Conservation (phyloP, 768 basidiomycete species). For the Podaxis pistillaris region DNA sequence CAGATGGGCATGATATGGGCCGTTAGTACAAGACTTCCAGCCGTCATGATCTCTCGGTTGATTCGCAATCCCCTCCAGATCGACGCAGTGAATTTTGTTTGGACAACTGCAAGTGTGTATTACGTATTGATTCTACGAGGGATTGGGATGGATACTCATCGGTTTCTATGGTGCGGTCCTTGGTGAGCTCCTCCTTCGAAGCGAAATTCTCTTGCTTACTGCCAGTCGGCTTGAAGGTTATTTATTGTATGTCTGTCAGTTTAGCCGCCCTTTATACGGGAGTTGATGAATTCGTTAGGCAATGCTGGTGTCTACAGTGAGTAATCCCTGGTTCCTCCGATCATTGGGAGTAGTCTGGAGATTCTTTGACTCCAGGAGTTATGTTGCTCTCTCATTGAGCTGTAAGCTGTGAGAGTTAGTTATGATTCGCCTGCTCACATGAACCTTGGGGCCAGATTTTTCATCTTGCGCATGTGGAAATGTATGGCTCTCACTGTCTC, state of each 20-base stretch:
- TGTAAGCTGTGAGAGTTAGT: neutral
- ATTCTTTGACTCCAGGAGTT: neutral
- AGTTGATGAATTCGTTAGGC: neutral
- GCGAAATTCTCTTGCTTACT: neutral
- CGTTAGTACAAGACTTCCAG: neutral
- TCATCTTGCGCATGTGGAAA: constrained; percentile 6
- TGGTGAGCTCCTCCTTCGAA: neutral
- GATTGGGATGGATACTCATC: neutral
- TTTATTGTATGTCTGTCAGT: neutral
- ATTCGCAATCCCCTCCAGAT: neutral
- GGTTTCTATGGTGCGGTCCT: neutral
- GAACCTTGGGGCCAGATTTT: neutral
- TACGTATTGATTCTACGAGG: constrained; percentile 1
- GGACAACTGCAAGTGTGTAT: neutral
- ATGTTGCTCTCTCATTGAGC: neutral
- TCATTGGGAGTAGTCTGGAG: neutral
- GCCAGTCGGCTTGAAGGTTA: neutral
- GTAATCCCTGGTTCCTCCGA: neutral
- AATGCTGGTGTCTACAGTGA: neutral
- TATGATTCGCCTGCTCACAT: neutral
- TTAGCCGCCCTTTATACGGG: neutral
- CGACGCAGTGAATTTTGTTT: neutral
- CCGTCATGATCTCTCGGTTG: neutral
- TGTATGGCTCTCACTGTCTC: neutral
- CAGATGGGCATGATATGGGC: neutral